Evolutionary conservation across 176 grass and related monocot species (phyloP).

Genomic region (Thalia dealbata): DNA sequence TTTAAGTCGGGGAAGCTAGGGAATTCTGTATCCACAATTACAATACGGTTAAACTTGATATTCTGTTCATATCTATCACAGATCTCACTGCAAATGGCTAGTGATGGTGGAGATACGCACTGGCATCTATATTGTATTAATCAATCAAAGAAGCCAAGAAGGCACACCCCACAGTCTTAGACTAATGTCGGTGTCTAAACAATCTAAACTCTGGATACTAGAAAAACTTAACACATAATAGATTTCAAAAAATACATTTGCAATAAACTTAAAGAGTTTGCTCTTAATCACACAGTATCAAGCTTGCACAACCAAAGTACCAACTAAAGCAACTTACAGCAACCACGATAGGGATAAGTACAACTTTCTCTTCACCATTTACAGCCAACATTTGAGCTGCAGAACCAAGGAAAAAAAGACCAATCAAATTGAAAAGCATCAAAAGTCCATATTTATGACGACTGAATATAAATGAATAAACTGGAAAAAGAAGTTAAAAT

Average conservation of each 20-base stretch:
- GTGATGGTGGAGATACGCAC: no score
- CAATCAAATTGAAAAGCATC: constrained; percentile 1
- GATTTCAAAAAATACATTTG: neutral
- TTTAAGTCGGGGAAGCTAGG: neutral
- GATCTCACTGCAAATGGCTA: no score
- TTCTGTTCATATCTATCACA: no score
- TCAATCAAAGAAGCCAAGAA: no score
- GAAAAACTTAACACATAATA: neutral
- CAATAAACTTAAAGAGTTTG: neutral
- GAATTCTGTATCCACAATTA: neutral
- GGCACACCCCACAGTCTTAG: neutral
- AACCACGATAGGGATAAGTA: constrained; percentile 66
- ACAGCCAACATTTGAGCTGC: constrained; percentile 68
- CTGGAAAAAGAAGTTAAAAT: neutral
- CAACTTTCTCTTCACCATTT: constrained; percentile 61
- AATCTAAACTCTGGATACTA: no score
- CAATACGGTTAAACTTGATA: neutral
- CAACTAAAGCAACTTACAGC: constrained; percentile 46
- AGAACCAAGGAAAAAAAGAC: constrained; percentile 17
- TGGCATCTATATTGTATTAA: no score
- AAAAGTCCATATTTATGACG: neutral
- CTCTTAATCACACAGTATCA: neutral
- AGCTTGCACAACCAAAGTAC: constrained; percentile 8
- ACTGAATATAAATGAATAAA: neutral
- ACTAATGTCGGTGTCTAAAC: no score